Conservation (phyloP, 2,329 filamentous ascomycete genomes). For the Chaetomiaceae sp. region DNA sequence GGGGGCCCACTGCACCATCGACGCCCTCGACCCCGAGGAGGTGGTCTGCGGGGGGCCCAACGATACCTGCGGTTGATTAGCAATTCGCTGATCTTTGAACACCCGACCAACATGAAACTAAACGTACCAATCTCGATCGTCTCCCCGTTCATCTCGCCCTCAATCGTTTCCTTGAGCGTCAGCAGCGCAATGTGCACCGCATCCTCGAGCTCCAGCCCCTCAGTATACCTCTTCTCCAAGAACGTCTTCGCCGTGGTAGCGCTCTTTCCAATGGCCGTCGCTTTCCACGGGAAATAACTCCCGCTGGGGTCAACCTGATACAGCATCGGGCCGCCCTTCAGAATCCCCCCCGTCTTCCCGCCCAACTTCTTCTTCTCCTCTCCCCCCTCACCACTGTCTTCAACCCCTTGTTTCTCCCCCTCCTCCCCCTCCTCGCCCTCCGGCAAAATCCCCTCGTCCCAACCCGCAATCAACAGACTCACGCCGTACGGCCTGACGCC, state of each 20-base stretch:
- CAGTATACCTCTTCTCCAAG: slow-evolving; percentile 97
- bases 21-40: slow-evolving; percentile 88
- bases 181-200: slow-evolving; percentile 96
- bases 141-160: slow-evolving; percentile 98
- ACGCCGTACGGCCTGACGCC: slow-evolving; percentile 97
- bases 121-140: slow-evolving; percentile 91
- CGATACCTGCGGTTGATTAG: slow-evolving; percentile 63
- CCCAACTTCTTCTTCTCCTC: slow-evolving; percentile 68
- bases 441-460: slow-evolving; percentile 94
- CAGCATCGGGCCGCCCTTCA: slow-evolving; percentile 93
- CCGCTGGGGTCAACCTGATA: slow-evolving; percentile 99
- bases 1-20: slow-evolving; percentile 75
- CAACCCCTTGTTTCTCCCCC: slow-evolving; percentile 48
- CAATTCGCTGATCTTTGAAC: no score
- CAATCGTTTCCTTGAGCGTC: slow-evolving; percentile 98
- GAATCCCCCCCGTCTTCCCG: slow-evolving; percentile 89
- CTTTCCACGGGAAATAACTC: slow-evolving; percentile 99
- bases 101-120: neutral
- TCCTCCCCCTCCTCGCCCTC: slow-evolving; percentile 62
- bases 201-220: slow-evolving; percentile 94
- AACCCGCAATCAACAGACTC: slow-evolving; percentile 89
- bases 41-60: slow-evolving; percentile 89
- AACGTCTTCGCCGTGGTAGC: slow-evolving; percentile 98
- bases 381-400: slow-evolving; percentile 44
- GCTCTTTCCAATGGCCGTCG: slow-evolving; percentile 97